phyloP scores from a whole-genome alignment of 768 basidiomycete species.

The Kwoniella sp. region DNA sequence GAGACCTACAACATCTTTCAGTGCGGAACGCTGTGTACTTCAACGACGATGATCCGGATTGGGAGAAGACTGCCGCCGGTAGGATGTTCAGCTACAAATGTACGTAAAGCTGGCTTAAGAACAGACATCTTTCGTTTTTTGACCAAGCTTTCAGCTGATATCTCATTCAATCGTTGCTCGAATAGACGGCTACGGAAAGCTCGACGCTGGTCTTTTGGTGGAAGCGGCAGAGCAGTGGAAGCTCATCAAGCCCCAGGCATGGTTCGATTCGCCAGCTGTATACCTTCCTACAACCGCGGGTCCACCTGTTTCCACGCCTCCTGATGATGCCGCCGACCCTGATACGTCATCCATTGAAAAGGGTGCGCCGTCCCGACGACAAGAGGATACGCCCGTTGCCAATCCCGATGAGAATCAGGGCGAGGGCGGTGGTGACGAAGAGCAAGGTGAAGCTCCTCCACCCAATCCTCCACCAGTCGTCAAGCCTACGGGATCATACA shows the following conservation, averaged over 20 bases:
- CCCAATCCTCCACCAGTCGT: constrained; percentile 61
- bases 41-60: constrained; percentile 88
- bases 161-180: background rate
- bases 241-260: constrained; percentile 89
- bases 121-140: background rate
- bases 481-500: constrained; percentile 59
- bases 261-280: constrained; percentile 75
- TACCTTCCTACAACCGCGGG: constrained; percentile 39
- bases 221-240: constrained; percentile 79
- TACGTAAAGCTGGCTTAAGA: constrained; percentile 8
- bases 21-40: constrained; percentile 74
- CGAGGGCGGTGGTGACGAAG: background rate
- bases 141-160: constrained; percentile 4
- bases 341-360: background rate
- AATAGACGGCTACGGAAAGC: constrained; percentile 76
- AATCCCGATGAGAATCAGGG: background rate
- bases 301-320: constrained; percentile 8
- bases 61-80: constrained; percentile 78
- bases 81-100: constrained; percentile 81
- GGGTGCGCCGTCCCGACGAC: constrained; percentile 2
- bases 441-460: constrained; percentile 6
- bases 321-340: constrained; percentile 60
- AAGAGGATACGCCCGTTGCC: constrained; percentile 15
- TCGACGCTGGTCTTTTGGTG: constrained; percentile 82
- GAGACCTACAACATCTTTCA: constrained; percentile 89